A percentile compares a stretch with the other conserved stretches of the same genome.
These are phyloP conservation scores for Suhomyces vadensis DNA, from an alignment of 805 yeast species.

Conservation along the genomic window DNA sequence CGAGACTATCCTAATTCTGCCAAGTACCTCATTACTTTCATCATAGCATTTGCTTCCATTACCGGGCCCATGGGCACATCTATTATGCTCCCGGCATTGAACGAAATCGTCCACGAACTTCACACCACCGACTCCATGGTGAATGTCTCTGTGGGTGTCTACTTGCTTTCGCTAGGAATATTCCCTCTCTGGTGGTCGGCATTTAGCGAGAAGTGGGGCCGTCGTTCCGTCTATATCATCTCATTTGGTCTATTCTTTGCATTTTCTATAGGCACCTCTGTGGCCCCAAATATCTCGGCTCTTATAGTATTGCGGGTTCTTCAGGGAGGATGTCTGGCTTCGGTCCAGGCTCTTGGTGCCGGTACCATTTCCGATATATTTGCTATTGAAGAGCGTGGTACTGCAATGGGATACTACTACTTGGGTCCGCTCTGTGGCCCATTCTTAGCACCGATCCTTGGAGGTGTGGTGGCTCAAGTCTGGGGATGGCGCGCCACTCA, in stretches of 20 bases:
- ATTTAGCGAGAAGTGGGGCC: conserved; percentile 71
- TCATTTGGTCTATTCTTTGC: conserved; percentile 64
- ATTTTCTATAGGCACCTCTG: conserved; percentile 72
- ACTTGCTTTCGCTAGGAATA: conserved; percentile 69
- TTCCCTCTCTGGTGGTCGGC: conserved; percentile 91
- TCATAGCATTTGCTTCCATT: conserved; percentile 72
- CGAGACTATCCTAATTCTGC: conserved; percentile 53
- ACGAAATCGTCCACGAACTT: conserved; percentile 54
- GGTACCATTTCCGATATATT: conserved; percentile 81
- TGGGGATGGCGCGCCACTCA: conserved; percentile 92
- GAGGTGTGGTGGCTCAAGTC: conserved; percentile 67
- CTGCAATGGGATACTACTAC: conserved; percentile 77
- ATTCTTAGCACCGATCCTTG: conserved; percentile 70
- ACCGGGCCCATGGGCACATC: conserved; percentile 91
- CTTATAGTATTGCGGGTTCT: conserved; percentile 70
- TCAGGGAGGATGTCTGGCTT: conserved; percentile 79
- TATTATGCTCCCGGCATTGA: conserved; percentile 76
- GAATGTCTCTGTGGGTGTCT: conserved; percentile 79
- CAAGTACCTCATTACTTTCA: conserved; percentile 57
- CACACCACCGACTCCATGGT: conserved; percentile 60
- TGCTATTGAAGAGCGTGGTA: conserved; percentile 66
- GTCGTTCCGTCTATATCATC: conserved; percentile 69
- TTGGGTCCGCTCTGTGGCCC: conserved; percentile 84
- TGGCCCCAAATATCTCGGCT: conserved; percentile 58
- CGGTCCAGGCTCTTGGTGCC: conserved; percentile 88